These are phyloP conservation scores for Alopecurus myosuroides DNA, from an alignment of 176 grass and related monocot species.

Conservation along the genomic window DNA sequence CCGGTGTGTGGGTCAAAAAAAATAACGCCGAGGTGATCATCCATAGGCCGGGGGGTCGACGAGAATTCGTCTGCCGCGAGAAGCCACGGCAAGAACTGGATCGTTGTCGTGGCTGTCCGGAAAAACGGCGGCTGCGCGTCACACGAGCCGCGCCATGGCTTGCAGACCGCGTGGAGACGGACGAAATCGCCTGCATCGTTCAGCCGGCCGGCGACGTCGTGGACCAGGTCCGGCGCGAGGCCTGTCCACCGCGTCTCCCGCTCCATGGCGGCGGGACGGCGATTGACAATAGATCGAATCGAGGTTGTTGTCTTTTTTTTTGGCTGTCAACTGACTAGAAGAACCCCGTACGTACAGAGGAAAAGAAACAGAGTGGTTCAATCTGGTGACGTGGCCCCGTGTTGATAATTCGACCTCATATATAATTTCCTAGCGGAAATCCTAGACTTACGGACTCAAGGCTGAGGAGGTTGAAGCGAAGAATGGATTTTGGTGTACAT, in stretches of 20 bases:
- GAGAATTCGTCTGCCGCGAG: not conserved
- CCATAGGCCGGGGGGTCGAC: no score
- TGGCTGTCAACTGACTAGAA: no score
- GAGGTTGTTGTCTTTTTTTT: no score
- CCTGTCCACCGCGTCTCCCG: not conserved
- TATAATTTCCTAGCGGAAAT: no score
- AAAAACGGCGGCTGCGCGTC: not conserved
- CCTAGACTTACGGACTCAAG: no score
- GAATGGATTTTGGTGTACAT: no score
- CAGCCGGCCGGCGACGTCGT: not conserved
- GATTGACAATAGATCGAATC: not conserved
- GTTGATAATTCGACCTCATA: no score
- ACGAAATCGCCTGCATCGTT: not conserved
- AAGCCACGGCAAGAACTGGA: not conserved
- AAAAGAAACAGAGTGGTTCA: no score
- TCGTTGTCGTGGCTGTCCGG: not conserved
- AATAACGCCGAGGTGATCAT: no score
- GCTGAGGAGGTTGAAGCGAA: no score
- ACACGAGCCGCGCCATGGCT: not conserved
- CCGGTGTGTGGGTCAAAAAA: not conserved
- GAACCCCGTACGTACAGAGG: no score
- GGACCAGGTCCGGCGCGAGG: not conserved
- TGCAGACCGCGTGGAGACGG: not conserved
- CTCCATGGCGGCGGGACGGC: not conserved
- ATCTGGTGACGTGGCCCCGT: no score